These are phyloP conservation scores for Salvia sclarea DNA, from an alignment of 305 asterid species.

Conservation along the genomic window DNA sequence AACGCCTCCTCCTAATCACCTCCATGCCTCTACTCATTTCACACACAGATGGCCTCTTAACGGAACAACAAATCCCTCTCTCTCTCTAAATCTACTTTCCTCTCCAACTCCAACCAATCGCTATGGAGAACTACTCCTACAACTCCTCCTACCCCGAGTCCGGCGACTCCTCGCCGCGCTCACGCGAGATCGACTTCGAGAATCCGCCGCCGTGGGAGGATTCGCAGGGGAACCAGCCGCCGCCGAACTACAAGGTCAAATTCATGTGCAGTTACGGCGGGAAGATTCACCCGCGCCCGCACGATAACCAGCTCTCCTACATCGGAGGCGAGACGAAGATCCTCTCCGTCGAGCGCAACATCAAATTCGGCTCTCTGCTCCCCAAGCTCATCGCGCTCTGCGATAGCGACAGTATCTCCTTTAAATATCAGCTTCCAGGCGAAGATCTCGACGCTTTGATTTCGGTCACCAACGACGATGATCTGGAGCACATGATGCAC, in stretches of 20 bases:
- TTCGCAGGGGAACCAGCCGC: slow-evolving; percentile 48
- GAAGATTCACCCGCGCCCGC: slow-evolving; percentile 62
- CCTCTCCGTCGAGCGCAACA: slow-evolving; percentile 54
- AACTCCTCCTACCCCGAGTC: slow-evolving; percentile 79
- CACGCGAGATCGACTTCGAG: slow-evolving; percentile 85
- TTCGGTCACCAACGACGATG: slow-evolving; percentile 85
- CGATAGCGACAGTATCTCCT: slow-evolving; percentile 60
- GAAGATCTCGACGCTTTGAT: slow-evolving; percentile 95
- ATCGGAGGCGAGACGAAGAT: slow-evolving; percentile 65
- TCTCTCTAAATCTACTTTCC: slow-evolving; percentile 5
- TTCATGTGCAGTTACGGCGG: slow-evolving; percentile 70
- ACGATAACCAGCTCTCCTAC: slow-evolving; percentile 61
- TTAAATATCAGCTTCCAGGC: slow-evolving; percentile 93
- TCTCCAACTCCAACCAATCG: slow-evolving; percentile 29
- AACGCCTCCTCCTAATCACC: slow-evolving; percentile 13
- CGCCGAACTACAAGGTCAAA: slow-evolving; percentile 49
- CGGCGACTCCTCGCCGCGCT: slow-evolving; percentile 91
- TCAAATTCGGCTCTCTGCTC: slow-evolving; percentile 42
- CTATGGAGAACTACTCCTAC: slow-evolving; percentile 76
- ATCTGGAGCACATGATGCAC: slow-evolving; percentile 90
- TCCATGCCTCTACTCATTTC: neutral
- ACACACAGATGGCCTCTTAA: slow-evolving; percentile 23
- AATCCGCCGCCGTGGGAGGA: slow-evolving; percentile 87
- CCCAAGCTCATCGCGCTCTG: slow-evolving; percentile 48
- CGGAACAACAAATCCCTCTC: neutral